Evolutionary conservation across 176 grass and related monocot genomes (phyloP).

Genomic region (Metroxylon sagu): DNA sequence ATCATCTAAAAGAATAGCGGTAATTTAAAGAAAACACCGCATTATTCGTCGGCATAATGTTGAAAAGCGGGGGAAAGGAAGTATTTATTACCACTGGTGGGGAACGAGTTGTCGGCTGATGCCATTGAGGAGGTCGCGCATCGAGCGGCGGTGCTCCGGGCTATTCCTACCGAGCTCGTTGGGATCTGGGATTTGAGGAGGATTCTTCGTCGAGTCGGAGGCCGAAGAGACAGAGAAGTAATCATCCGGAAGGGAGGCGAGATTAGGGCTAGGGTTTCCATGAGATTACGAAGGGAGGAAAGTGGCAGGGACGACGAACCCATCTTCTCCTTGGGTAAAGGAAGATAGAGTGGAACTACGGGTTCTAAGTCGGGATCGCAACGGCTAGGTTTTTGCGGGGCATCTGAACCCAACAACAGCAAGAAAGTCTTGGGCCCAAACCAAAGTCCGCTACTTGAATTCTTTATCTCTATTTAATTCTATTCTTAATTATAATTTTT

Average conservation of each 20-base stretch:
- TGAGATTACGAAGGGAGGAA: neutral
- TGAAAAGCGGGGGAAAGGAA: neutral
- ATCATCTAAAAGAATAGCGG: slow-evolving; percentile 1
- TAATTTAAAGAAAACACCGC: neutral
- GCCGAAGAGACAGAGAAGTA: slow-evolving; percentile 3
- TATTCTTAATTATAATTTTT: too few species aligned
- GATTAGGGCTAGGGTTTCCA: slow-evolving; percentile 29
- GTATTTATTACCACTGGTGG: neutral
- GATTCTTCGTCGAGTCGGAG: neutral
- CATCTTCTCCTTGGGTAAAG: too few species aligned
- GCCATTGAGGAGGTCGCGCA: neutral
- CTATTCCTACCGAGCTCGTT: neutral
- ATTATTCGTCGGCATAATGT: neutral
- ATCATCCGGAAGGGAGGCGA: slow-evolving; percentile 10
- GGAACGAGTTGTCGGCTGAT: slow-evolving; percentile 5
- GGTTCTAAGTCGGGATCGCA: too few species aligned
- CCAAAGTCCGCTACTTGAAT: too few species aligned
- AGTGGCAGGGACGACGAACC: neutral
- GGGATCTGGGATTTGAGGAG: neutral
- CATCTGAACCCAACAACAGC: too few species aligned
- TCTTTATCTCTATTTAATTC: too few species aligned
- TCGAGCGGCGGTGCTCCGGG: neutral
- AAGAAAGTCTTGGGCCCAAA: too few species aligned
- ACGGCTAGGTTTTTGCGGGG: too few species aligned
- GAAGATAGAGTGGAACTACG: too few species aligned